Conservation (phyloP, 192 early-diverging fungal species). For the Entomortierella parvispora region DNA sequence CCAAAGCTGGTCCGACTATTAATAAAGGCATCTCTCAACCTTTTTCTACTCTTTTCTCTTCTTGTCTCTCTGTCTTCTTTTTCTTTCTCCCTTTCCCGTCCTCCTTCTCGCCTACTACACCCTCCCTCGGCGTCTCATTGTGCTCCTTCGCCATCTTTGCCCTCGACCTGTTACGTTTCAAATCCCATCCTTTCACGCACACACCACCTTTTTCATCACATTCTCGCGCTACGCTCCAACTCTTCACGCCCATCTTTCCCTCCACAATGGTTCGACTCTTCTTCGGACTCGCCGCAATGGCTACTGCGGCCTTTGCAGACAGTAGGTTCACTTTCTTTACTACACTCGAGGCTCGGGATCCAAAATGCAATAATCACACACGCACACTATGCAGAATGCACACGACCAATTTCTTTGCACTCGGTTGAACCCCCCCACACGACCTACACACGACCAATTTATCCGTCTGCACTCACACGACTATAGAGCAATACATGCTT, state of each 20-base stretch:
- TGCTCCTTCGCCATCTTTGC: not conserved
- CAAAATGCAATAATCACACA: not conserved
- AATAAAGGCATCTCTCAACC: too few species aligned
- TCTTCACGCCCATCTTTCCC: not conserved
- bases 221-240: not conserved
- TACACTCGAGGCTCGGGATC: too few species aligned
- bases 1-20: too few species aligned
- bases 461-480: not conserved
- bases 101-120: not conserved
- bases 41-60: not conserved
- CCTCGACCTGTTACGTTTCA: not conserved
- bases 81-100: not conserved
- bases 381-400: not conserved
- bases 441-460: not conserved
- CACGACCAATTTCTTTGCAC: not conserved
- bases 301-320: conserved; percentile 40
- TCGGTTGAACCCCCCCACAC: not conserved
- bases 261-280: conserved; percentile 38
- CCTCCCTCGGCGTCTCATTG: not conserved
- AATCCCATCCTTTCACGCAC: too few species aligned
- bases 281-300: conserved; percentile 30
- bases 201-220: not conserved
- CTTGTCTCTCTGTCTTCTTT: not conserved
- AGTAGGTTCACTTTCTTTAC: conserved; percentile 20
- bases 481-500: too few species aligned